Evolutionary conservation across 495 filamentous ascomycete genomes (phyloP).

Genomic region (Hypoxylon subgilvum): DNA sequence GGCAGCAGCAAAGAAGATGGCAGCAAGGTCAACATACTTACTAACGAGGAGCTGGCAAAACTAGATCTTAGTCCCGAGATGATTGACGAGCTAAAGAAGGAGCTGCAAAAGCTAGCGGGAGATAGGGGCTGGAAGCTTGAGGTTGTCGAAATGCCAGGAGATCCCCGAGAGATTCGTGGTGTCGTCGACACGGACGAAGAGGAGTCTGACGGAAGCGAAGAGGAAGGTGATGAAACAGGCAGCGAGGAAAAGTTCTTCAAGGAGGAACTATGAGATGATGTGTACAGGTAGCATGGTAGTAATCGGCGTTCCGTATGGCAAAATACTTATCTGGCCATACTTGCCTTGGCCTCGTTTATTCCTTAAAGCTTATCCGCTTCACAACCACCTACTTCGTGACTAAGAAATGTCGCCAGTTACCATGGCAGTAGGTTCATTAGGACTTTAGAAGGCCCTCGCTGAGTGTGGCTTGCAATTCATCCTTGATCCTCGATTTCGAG

Average conservation of each 20-base stretch:
- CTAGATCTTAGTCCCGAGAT: conserved; percentile 71
- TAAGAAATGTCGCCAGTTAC: no score
- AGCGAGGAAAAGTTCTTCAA: conserved; percentile 56
- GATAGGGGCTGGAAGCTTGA: conserved; percentile 63
- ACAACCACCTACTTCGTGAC: no score
- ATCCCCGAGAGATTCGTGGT: conserved; percentile 49
- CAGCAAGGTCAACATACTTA: conserved; percentile 59
- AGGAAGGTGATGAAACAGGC: conserved; percentile 44
- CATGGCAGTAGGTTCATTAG: no score
- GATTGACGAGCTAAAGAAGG: conserved; percentile 67
- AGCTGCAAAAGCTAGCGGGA: conserved; percentile 58
- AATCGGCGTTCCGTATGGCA: conserved; percentile 27
- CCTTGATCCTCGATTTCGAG: no score
- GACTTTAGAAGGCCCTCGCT: no score
- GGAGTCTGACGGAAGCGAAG: conserved; percentile 52
- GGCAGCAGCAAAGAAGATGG: conserved; percentile 58
- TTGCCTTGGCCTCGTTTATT: no score
- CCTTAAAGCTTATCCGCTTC: no score
- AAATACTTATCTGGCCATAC: no score
- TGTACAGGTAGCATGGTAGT: conserved; percentile 21
- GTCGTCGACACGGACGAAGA: conserved; percentile 54
- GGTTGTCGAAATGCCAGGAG: conserved; percentile 52
- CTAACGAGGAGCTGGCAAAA: conserved; percentile 68
- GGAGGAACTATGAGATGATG: conserved; percentile 49
- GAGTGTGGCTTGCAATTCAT: no score